Conservation (phyloP, 306 rosid species). For the Lathyrus aphaca region DNA sequence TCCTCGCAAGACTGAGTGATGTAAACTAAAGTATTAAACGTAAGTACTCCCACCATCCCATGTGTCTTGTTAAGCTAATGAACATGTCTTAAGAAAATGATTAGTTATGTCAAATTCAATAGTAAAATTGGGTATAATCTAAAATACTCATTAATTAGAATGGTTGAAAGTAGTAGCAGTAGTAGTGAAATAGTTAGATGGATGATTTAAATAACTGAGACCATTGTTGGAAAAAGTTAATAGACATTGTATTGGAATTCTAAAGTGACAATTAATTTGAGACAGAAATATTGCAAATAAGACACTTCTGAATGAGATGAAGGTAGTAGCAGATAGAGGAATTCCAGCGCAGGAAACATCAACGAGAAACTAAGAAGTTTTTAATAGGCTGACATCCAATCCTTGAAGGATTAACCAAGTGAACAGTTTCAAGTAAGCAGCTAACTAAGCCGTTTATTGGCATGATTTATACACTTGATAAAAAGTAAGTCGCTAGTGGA, state of each 20-base stretch:
- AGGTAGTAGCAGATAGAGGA: constrained; percentile 18
- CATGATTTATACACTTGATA: background rate
- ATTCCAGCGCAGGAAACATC: constrained; percentile 13
- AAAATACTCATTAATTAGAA: background rate
- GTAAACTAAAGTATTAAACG: constrained; percentile 23
- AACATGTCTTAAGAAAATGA: background rate
- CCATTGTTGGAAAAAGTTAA: background rate
- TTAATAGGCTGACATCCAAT: constrained; percentile 1
- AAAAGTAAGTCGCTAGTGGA: background rate
- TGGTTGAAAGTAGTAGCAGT: background rate
- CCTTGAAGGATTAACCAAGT: constrained; percentile 18
- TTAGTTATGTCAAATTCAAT: background rate
- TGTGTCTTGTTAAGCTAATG: background rate
- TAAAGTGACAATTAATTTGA: background rate
- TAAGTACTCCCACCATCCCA: background rate
- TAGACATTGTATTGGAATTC: background rate
- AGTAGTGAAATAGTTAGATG: background rate
- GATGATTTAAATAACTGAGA: background rate
- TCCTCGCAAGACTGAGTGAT: background rate
- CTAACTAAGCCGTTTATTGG: constrained; percentile 13
- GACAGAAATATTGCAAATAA: background rate
- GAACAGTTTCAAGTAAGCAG: background rate
- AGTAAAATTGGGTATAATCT: background rate
- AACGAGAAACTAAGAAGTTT: constrained; percentile 32
- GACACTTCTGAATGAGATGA: background rate